Conservation (phyloP, 2,329 filamentous ascomycete genomes). For the Huntiella omanensis region DNA sequence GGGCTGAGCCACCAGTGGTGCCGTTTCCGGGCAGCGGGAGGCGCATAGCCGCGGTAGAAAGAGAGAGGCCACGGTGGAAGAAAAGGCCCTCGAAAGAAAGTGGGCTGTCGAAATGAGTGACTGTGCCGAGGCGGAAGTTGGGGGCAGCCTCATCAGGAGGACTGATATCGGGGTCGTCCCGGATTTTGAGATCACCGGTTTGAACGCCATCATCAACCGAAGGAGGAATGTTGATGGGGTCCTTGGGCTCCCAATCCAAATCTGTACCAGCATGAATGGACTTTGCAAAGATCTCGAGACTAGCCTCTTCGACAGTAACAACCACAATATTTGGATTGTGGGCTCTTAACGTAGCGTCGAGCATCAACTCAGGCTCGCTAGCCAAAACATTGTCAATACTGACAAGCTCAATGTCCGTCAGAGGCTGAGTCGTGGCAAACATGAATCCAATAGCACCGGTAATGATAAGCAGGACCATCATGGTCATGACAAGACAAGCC, state of each 20-base stretch:
- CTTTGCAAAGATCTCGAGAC: conserved; percentile 87
- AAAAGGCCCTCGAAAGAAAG: conserved; percentile 81
- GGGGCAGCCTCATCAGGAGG: conserved; percentile 49
- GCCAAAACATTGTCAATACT: conserved; percentile 80
- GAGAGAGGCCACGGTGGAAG: conserved; percentile 52
- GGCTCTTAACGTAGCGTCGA: conserved; percentile 74
- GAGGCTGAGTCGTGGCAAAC: conserved; percentile 75
- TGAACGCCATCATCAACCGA: neutral
- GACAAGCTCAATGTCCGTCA: conserved; percentile 58
- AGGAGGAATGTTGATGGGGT: neutral
- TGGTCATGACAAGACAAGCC: conserved; percentile 68
- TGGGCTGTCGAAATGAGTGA: conserved; percentile 71
- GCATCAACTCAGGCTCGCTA: conserved; percentile 86
- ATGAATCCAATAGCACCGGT: conserved; percentile 78
- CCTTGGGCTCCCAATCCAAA: conserved; percentile 28
- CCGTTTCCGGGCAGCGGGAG: conserved; percentile 70
- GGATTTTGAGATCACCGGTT: conserved; percentile 11
- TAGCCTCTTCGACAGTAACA: conserved; percentile 68
- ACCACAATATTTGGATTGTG: conserved; percentile 87
- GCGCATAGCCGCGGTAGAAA: conserved; percentile 67
- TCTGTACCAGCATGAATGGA: conserved; percentile 68
- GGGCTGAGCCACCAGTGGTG: conserved; percentile 65
- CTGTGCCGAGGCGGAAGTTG: conserved; percentile 81
- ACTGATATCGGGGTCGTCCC: conserved; percentile 27
- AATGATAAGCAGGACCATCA: conserved; percentile 64